Evolutionary conservation across 108 stramenopile species (phyloP).

Genomic region (Poteriospumella lacustris): DNA sequence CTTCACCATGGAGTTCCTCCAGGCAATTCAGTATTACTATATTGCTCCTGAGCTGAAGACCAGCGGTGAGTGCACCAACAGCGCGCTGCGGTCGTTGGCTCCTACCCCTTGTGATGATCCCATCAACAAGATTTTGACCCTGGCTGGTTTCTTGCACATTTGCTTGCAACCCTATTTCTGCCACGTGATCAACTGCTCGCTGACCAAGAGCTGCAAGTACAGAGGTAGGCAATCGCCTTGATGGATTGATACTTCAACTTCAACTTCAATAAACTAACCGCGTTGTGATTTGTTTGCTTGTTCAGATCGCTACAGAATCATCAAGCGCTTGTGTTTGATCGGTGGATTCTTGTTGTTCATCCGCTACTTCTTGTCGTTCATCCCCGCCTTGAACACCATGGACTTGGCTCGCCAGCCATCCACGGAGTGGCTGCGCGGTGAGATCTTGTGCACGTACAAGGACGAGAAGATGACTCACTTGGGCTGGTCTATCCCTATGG

Average conservation of each 20-base stretch:
- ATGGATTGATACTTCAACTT: too few relatives aligned
- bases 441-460: conserved; percentile 27
- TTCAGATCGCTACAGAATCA: conserved; percentile 16
- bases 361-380: neutral
- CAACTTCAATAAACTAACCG: too few relatives aligned
- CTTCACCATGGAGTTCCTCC: conserved; percentile 23
- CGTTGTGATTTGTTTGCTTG: too few relatives aligned
- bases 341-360: conserved; percentile 15
- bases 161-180: conserved; percentile 35
- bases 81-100: too few relatives aligned
- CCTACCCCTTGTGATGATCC: neutral
- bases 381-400: neutral
- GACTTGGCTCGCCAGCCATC: neutral
- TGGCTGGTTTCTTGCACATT: conserved; percentile 28
- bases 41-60: conserved; percentile 8
- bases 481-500: conserved; percentile 32
- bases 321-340: conserved; percentile 21
- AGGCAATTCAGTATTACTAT: conserved; percentile 31
- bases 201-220: conserved; percentile 2
- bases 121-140: conserved; percentile 27
- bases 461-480: conserved; percentile 18
- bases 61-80: too few relatives aligned
- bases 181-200: conserved; percentile 5
- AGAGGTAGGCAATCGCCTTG: neutral
- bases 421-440: conserved; percentile 32